phyloP scores from a whole-genome alignment of 257 asterid genomes.

The Solanum rostratum region DNA sequence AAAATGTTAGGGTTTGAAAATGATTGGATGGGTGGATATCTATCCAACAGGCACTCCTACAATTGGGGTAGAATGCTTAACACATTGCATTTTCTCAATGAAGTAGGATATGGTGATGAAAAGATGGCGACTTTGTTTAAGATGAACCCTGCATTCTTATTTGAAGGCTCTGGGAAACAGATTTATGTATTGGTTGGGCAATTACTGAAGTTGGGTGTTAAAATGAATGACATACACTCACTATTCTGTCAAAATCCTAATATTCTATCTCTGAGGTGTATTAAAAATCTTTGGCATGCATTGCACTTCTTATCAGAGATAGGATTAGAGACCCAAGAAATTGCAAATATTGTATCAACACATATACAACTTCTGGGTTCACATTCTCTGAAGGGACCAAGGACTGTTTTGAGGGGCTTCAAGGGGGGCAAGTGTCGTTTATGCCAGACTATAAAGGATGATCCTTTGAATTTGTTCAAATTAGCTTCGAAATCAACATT shows the following conservation, averaged over 20 bases:
- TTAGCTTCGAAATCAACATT: slow-evolving; percentile 49
- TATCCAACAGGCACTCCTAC: slow-evolving; percentile 34
- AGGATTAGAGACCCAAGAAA: slow-evolving; percentile 40
- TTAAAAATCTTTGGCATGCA: slow-evolving; percentile 58
- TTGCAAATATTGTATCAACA: slow-evolving; percentile 32
- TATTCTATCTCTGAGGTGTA: slow-evolving; percentile 41
- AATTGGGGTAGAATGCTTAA: slow-evolving; percentile 56
- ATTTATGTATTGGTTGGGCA: slow-evolving; percentile 49
- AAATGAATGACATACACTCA: slow-evolving; percentile 29
- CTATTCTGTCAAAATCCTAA: slow-evolving; percentile 39
- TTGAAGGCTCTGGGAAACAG: slow-evolving; percentile 74
- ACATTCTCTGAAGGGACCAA: slow-evolving; percentile 52
- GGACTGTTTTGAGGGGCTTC: slow-evolving; percentile 48
- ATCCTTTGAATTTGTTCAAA: slow-evolving; percentile 39
- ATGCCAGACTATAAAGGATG: slow-evolving; percentile 34
- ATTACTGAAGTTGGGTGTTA: slow-evolving; percentile 61
- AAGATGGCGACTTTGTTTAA: slow-evolving; percentile 33
- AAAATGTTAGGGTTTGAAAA: slow-evolving; percentile 34
- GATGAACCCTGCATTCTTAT: slow-evolving; percentile 39
- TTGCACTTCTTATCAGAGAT: slow-evolving; percentile 50
- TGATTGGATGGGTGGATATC: slow-evolving; percentile 60
- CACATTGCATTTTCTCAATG: slow-evolving; percentile 46
- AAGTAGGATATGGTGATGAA: slow-evolving; percentile 46
- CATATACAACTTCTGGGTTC: slow-evolving; percentile 39
- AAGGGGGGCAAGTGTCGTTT: slow-evolving; percentile 35